These are phyloP conservation scores for Prosopis cineraria DNA, from an alignment of 306 rosid species.

Conservation along the genomic window DNA sequence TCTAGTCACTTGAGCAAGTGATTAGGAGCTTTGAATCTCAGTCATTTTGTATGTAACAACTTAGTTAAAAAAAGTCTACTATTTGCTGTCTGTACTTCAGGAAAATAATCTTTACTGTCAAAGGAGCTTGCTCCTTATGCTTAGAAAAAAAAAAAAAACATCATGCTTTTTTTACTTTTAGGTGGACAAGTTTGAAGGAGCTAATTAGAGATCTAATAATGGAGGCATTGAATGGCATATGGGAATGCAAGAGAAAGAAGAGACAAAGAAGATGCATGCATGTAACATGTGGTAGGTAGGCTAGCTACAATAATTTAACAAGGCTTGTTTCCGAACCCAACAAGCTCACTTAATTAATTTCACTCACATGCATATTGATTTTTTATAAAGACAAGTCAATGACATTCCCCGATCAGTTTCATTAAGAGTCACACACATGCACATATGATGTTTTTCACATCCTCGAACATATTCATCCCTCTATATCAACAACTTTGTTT, in stretches of 20 bases:
- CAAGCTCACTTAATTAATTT: neutral
- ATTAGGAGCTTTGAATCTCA: too few species aligned
- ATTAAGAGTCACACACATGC: neutral
- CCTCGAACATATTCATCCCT: neutral
- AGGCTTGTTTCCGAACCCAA: neutral
- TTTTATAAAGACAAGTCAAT: constrained; percentile 40
- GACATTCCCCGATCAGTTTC: constrained; percentile 32
- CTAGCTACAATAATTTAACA: neutral
- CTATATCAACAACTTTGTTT: constrained; percentile 27
- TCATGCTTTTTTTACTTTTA: too few species aligned
- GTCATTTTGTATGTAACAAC: too few species aligned
- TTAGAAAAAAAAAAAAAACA: too few species aligned
- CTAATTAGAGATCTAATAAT: too few species aligned
- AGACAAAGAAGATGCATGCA: constrained; percentile 27
- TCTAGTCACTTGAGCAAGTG: too few species aligned
- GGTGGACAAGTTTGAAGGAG: too few species aligned
- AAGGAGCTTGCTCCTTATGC: too few species aligned
- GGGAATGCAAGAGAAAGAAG: constrained; percentile 4
- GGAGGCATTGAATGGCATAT: constrained; percentile 5
- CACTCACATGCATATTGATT: constrained; percentile 13
- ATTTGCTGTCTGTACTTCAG: too few species aligned
- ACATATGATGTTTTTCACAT: neutral
- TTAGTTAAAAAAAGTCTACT: too few species aligned
- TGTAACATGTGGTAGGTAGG: constrained; percentile 25
- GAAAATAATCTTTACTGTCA: too few species aligned